A percentile compares a stretch with the other conserved stretches of the same genome.
Evolutionary conservation across 225 moss, liverwort and hornwort species (phyloP).

Genomic region (Polytrichum formosum): DNA sequence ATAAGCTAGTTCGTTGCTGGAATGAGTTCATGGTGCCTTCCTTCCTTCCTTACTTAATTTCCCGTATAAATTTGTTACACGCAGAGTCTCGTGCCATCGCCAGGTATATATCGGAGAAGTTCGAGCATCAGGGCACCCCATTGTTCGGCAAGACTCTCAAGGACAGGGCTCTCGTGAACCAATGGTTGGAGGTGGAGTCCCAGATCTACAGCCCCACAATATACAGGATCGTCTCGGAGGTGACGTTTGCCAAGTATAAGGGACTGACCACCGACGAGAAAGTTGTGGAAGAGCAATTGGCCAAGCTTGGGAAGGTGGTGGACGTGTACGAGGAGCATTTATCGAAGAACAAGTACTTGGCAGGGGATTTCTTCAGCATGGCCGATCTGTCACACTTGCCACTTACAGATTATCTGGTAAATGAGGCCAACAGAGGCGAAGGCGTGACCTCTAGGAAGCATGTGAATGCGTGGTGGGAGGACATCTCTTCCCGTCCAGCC

Average conservation of each 20-base stretch:
- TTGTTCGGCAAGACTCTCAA: constrained; percentile 21
- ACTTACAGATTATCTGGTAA: constrained; percentile 17
- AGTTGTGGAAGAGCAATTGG: constrained; percentile 18
- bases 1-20: neutral
- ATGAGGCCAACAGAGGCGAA: constrained; percentile 1
- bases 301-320: constrained; percentile 25
- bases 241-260: constrained; percentile 4
- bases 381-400: constrained; percentile 35
- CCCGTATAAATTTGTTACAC: neutral
- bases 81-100: constrained; percentile 51
- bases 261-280: constrained; percentile 15
- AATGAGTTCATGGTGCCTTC: neutral
- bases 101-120: constrained; percentile 16
- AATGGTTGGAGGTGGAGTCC: constrained; percentile 41
- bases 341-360: constrained; percentile 29
- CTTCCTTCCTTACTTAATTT: neutral
- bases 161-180: constrained; percentile 26
- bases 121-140: constrained; percentile 20
- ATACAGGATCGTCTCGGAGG: constrained; percentile 15
- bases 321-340: constrained; percentile 34
- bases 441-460: constrained; percentile 19
- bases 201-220: constrained; percentile 27
- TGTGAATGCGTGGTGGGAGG: constrained; percentile 31
- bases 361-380: constrained; percentile 40
- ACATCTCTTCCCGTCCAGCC: constrained; percentile 22